Evolutionary conservation across 108 stramenopile genomes (phyloP).

Genomic region (Fistulifera solaris): DNA sequence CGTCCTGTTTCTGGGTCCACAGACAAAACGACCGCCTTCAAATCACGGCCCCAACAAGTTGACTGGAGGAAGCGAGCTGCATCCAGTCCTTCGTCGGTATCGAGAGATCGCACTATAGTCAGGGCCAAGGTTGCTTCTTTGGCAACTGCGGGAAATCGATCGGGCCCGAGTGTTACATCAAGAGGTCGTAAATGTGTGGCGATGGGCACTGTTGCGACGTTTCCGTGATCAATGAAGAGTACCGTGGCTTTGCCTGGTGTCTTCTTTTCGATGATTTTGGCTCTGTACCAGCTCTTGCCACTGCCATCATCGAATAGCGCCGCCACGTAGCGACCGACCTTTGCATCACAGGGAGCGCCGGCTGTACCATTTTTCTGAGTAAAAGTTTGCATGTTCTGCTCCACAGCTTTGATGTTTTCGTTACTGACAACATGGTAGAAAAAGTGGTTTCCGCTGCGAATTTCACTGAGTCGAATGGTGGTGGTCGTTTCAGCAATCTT

Average conservation of each 20-base stretch:
- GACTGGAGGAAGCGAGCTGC: conserved; percentile 72
- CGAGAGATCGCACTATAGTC: conserved; percentile 48
- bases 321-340: conserved; percentile 76
- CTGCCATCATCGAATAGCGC: conserved; percentile 94
- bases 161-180: conserved; percentile 59
- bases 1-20: conserved; percentile 48
- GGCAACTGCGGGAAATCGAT: conserved; percentile 75
- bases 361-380: conserved; percentile 71
- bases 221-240: conserved; percentile 95
- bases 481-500: conserved; percentile 43
- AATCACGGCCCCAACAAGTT: conserved; percentile 74
- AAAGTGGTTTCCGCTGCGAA: conserved; percentile 85
- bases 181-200: conserved; percentile 79
- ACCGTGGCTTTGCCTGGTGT: conserved; percentile 56
- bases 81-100: conserved; percentile 78
- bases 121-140: conserved; percentile 77
- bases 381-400: conserved; percentile 83
- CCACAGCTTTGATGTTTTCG: conserved; percentile 62
- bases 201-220: conserved; percentile 70
- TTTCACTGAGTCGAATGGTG: conserved; percentile 80
- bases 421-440: conserved; percentile 77
- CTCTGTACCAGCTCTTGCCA: conserved; percentile 92
- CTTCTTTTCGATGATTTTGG: conserved; percentile 71
- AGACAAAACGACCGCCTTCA: conserved; percentile 51
- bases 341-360: conserved; percentile 74